Conservation (phyloP, 768 basidiomycete genomes). For the Leccinum boreale region DNA sequence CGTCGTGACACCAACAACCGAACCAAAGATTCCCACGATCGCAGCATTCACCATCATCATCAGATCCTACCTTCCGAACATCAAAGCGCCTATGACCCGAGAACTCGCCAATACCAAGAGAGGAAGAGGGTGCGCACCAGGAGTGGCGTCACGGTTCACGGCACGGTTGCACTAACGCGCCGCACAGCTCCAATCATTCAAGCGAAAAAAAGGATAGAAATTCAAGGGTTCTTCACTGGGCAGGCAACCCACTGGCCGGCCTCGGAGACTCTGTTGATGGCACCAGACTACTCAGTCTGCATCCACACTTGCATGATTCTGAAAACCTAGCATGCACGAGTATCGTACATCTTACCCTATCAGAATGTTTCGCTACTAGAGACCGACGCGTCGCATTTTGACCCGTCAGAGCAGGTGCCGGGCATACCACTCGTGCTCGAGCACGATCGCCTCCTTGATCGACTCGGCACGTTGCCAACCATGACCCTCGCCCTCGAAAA, state of each 20-base stretch:
- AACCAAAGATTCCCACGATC: not conserved
- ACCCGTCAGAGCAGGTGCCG: conserved; percentile 7
- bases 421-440: conserved; percentile 37
- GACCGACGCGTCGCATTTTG: not conserved
- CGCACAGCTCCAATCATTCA: no score
- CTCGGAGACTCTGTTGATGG: no score
- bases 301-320: not conserved
- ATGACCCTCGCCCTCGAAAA: conserved; percentile 46
- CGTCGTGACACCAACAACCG: not conserved
- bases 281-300: no score
- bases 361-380: not conserved
- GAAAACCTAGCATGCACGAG: not conserved
- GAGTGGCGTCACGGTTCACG: no score
- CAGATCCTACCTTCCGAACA: no score
- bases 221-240: no score
- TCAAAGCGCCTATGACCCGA: no score
- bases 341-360: not conserved
- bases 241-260: no score
- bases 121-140: no score
- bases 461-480: conserved; percentile 36
- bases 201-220: not conserved
- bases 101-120: no score
- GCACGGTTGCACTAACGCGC: no score
- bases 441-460: conserved; percentile 35
- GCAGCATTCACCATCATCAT: no score